A percentile compares a stretch with the other conserved stretches of the same genome.
phyloP scores from a whole-genome alignment of 495 filamentous ascomycete genomes.

The Melanomma pulvis-pyrius region DNA sequence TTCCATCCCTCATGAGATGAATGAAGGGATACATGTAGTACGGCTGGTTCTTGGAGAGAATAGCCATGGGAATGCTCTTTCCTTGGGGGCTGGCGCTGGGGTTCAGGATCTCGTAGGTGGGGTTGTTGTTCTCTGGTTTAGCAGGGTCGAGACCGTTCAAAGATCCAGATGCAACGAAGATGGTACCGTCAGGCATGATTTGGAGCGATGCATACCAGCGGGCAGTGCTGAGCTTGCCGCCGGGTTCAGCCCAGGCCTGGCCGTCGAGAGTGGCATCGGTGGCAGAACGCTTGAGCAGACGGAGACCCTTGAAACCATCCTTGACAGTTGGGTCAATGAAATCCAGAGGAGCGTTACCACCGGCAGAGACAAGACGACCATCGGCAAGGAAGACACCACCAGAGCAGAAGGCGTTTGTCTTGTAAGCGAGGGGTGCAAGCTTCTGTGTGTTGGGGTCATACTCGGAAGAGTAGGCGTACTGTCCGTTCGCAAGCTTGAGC shows the following conservation, averaged over 20 bases:
- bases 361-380: constrained; percentile 57
- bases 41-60: constrained; percentile 61
- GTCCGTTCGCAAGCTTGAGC: constrained; percentile 56
- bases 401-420: constrained; percentile 66
- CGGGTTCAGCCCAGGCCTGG: constrained; percentile 59
- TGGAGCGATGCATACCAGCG: constrained; percentile 66
- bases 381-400: constrained; percentile 64
- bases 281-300: constrained; percentile 56
- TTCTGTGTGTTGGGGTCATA: constrained; percentile 59
- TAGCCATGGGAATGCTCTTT: constrained; percentile 52
- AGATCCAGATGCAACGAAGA: constrained; percentile 66
- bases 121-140: constrained; percentile 62
- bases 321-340: constrained; percentile 60
- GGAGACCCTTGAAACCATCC: constrained; percentile 61
- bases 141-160: constrained; percentile 63
- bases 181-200: constrained; percentile 56
- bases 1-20: constrained; percentile 60
- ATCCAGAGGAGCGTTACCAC: constrained; percentile 60
- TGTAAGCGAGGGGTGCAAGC: constrained; percentile 53
- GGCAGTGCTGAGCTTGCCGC: constrained; percentile 56
- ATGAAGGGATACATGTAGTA: constrained; percentile 72
- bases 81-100: constrained; percentile 49
- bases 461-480: constrained; percentile 62
- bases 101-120: constrained; percentile 62
- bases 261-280: constrained; percentile 54